These are phyloP conservation scores for Corrigiola litoralis DNA, from an alignment of 179 eudicot genomes.

Conservation along the genomic window DNA sequence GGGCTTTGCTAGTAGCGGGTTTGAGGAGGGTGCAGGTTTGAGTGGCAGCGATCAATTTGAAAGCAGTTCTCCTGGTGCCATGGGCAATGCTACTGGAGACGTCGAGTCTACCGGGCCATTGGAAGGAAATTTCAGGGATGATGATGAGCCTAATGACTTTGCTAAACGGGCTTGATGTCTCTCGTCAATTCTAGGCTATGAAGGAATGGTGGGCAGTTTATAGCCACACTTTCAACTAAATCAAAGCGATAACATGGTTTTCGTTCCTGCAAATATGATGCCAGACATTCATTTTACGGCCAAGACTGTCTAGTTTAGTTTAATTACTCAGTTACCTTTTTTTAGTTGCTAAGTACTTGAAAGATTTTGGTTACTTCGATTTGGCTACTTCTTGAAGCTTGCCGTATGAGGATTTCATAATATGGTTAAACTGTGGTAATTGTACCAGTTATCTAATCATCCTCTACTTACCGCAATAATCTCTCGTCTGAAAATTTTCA, in stretches of 20 bases:
- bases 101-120: conserved; percentile 19
- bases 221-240: background rate
- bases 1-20: conserved; percentile 29
- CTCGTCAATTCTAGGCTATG: background rate
- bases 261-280: conserved; percentile 11
- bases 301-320: conserved; percentile 15
- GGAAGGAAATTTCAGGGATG: conserved; percentile 37
- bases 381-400: background rate
- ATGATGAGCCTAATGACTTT: conserved; percentile 36
- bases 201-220: background rate
- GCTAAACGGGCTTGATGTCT: conserved; percentile 40
- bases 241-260: background rate
- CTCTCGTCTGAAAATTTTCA: no score
- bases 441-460: background rate
- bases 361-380: conserved; percentile 3
- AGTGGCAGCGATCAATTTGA: conserved; percentile 24
- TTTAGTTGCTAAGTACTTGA: background rate
- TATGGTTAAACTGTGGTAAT: background rate
- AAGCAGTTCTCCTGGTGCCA: conserved; percentile 12
- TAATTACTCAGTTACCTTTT: conserved; percentile 3
- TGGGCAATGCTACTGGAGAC: conserved; percentile 22
- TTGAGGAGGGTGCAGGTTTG: conserved; percentile 30
- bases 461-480: no score
- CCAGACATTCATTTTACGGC: conserved; percentile 19
- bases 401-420: background rate